Evolutionary conservation across 2,329 filamentous ascomycete species (phyloP), one percentile per base, ranked within the genome.

Genomic region (Xylariaceae sp.): DNA sequence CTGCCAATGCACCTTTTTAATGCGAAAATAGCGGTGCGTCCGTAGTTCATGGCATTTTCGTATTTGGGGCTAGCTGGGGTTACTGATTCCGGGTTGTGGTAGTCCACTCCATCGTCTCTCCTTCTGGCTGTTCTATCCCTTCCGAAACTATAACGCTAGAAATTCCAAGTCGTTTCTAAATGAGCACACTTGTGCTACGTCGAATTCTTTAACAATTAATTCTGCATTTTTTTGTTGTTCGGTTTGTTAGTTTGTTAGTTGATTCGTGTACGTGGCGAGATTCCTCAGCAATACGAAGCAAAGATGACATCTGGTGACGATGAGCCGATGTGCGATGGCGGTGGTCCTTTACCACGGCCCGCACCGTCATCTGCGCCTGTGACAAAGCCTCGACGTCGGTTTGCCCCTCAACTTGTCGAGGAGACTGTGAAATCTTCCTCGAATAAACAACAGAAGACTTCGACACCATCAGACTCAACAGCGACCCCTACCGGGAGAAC

Each of bases 321-420:
- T 52, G 65, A 64, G 61, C 60, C 63, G 43, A 67, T 70, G 66
- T 56, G 47, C 53, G 67, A 68, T 60, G 59, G 56, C 52, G 53
- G 57, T 53, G 57, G 53, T 44, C 49, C 55, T 51, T 44, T 44
- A 47, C 26, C 60, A 50, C 54, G 52, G 37, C 26, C 61, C 42
- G 44, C 56, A 20, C 56, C 64, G 26, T 55, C 55, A 41, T 32
- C 61, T 42, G 44, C 56, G 18, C 59, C 64, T 29, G 57, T 54
- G 40, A 41, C 65, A n/a, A 71, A 71, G 48, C 65, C 68, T 40
- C 69, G 65, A 46, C 67, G 68, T 50, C 67, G 66, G 48, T 71
- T 71, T 47, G 69, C 63, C 48, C 70, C 70, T 43, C 70, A 72
- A 53, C 66, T 72, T n/a, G 64, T 72, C 40, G 70, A 72, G 50